Conservation (phyloP, 768 basidiomycete genomes). For the Tephrocybe sp. region DNA sequence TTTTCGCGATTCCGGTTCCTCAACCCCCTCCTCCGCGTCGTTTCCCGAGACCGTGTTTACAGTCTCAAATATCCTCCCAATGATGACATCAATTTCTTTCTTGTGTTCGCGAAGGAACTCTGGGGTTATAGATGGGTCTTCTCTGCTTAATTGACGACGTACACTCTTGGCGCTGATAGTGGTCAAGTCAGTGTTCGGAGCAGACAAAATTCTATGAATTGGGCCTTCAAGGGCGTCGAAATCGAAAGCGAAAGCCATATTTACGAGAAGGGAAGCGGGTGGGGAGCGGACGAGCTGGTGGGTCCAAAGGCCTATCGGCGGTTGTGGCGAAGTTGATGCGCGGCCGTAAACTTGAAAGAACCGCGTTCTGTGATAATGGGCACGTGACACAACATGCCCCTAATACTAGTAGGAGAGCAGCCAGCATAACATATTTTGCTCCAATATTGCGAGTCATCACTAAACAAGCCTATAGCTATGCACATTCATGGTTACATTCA, state of each 20-base stretch:
- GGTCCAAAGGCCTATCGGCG: background rate
- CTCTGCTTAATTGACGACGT: slow-evolving; percentile 63
- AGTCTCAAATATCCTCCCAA: slow-evolving; percentile 60
- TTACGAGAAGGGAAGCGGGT: slow-evolving; percentile 6
- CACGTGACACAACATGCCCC: background rate
- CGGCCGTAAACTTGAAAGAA: background rate
- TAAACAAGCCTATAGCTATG: too few species aligned
- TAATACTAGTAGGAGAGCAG: too few species aligned
- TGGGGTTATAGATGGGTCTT: slow-evolving; percentile 50
- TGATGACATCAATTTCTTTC: slow-evolving; percentile 64
- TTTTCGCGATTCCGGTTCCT: slow-evolving; percentile 30
- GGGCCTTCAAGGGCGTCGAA: slow-evolving; percentile 53
- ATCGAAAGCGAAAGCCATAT: slow-evolving; percentile 54
- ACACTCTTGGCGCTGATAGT: slow-evolving; percentile 90
- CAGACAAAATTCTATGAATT: slow-evolving; percentile 68
- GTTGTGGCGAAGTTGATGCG: background rate
- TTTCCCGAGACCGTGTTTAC: slow-evolving; percentile 43
- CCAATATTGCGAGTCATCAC: too few species aligned
- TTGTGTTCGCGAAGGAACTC: slow-evolving; percentile 68
- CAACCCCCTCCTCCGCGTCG: slow-evolving; percentile 27
- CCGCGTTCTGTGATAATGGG: background rate
- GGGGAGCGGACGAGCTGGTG: slow-evolving; percentile 4
- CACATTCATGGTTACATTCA: too few species aligned
- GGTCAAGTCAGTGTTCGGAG: slow-evolving; percentile 72
- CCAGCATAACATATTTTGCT: too few species aligned